These are phyloP conservation scores for Bruguiera hainesii DNA, from an alignment of 441 rosid genomes.

Conservation along the genomic window DNA sequence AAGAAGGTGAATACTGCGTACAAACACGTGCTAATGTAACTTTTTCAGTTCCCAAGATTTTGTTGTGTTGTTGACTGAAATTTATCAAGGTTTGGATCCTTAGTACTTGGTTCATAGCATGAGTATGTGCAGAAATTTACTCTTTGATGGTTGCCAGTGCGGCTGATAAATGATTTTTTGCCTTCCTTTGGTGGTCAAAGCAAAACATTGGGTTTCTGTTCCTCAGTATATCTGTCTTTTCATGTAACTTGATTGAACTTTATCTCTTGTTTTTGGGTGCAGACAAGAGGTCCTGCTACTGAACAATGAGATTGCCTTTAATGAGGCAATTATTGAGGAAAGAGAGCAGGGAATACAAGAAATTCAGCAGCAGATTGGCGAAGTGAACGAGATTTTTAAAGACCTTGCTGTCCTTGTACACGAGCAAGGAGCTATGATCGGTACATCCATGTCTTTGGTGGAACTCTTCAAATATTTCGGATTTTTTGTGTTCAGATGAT, in stretches of 20 bases:
- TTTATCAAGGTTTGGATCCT: too few species aligned
- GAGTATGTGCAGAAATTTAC: neutral
- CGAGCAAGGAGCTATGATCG: slow-evolving; percentile 88
- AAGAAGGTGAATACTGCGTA: slow-evolving; percentile 46
- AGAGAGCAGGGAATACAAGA: slow-evolving; percentile 92
- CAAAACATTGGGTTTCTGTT: too few species aligned
- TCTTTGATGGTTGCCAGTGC: too few species aligned
- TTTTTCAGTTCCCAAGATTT: too few species aligned
- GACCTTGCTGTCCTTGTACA: slow-evolving; percentile 93
- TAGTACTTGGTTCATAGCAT: neutral
- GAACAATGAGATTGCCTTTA: slow-evolving; percentile 87
- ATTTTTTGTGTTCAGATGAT: neutral
- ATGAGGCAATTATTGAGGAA: slow-evolving; percentile 92
- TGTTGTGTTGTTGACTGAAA: too few species aligned
- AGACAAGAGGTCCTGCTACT: slow-evolving; percentile 78
- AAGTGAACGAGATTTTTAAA: slow-evolving; percentile 86
- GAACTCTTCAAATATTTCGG: neutral
- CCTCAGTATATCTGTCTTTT: neutral
- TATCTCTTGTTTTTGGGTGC: slow-evolving; percentile 28
- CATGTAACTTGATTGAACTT: neutral
- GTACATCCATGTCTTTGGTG: slow-evolving; percentile 26
- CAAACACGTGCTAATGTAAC: neutral
- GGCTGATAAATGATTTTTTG: too few species aligned
- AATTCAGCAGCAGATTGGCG: slow-evolving; percentile 89
- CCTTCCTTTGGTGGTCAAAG: too few species aligned